Evolutionary conservation across 2,329 filamentous ascomycete genomes (phyloP).

Genomic region (Monosporascus ibericus): DNA sequence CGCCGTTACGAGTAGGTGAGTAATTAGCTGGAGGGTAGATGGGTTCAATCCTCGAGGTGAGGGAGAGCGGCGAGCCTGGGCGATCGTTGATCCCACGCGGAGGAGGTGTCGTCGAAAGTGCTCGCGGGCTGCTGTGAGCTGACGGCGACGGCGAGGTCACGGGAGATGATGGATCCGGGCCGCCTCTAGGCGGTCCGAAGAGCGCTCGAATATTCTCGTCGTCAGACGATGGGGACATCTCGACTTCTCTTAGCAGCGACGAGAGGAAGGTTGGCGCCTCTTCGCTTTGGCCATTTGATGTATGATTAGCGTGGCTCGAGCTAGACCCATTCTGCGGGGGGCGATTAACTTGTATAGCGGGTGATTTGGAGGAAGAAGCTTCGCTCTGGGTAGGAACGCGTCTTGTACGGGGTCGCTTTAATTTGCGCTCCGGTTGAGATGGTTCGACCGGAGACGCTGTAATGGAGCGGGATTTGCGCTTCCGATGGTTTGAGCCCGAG

Average conservation of each 20-base stretch:
- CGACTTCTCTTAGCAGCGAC: slow-evolving; percentile 82
- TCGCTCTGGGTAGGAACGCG: slow-evolving; percentile 49
- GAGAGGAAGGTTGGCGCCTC: slow-evolving; percentile 75
- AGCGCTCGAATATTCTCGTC: slow-evolving; percentile 44
- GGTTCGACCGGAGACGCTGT: slow-evolving; percentile 66
- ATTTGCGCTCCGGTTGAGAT: slow-evolving; percentile 68
- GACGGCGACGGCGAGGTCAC: slow-evolving; percentile 59
- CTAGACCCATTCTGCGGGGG: slow-evolving; percentile 7
- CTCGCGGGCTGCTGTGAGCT: slow-evolving; percentile 60
- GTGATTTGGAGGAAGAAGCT: slow-evolving; percentile 33
- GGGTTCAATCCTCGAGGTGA: slow-evolving; percentile 68
- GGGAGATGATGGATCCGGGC: slow-evolving; percentile 50
- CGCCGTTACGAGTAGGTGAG: slow-evolving; percentile 47
- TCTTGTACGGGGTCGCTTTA: slow-evolving; percentile 81
- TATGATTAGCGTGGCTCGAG: slow-evolving; percentile 5
- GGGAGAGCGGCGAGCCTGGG: slow-evolving; percentile 57
- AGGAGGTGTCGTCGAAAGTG: slow-evolving; percentile 62
- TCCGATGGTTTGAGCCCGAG: slow-evolving; percentile 47
- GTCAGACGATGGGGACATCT: slow-evolving; percentile 54
- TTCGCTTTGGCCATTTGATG: slow-evolving; percentile 27
- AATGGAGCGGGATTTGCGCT: slow-evolving; percentile 67
- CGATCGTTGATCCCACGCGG: slow-evolving; percentile 56
- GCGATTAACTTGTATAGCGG: slow-evolving; percentile 9
- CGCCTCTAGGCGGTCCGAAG: slow-evolving; percentile 27
- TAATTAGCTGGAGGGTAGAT: slow-evolving; percentile 70